These are phyloP conservation scores for Pseudogymnoascus sp. DNA, from an alignment of 2,329 filamentous ascomycete species.

Conservation along the genomic window DNA sequence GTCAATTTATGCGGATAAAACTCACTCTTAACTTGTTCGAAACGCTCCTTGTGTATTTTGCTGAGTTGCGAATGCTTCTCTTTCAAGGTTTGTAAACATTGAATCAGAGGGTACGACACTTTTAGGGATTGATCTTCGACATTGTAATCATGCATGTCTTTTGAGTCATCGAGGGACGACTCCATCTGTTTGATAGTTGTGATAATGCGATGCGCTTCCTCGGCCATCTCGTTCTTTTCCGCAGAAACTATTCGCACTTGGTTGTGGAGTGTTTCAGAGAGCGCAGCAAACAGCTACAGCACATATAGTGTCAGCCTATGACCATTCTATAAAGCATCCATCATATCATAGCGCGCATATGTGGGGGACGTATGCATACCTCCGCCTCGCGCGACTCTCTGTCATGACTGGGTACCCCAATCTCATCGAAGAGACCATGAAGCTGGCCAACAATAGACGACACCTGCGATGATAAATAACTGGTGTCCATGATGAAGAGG, in stretches of 20 bases:
- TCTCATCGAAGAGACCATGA: constrained; percentile 93
- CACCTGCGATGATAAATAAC: constrained; percentile 90
- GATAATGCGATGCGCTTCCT: constrained; percentile 80
- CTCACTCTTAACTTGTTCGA: constrained; percentile 90
- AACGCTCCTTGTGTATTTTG: constrained; percentile 81
- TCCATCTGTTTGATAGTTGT: constrained; percentile 91
- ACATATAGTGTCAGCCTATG: neutral
- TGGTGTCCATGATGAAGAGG: constrained; percentile 64
- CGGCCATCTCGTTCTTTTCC: constrained; percentile 85
- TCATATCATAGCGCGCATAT: constrained; percentile 12
- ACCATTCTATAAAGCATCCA: constrained; percentile 13
- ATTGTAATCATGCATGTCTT: constrained; percentile 54
- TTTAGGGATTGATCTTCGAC: constrained; percentile 59
- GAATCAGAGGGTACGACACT: constrained; percentile 74
- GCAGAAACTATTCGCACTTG: constrained; percentile 76
- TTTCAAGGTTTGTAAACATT: constrained; percentile 71
- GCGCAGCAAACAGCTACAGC: constrained; percentile 72
- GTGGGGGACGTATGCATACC: constrained; percentile 39
- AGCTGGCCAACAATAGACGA: constrained; percentile 88
- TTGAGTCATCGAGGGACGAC: constrained; percentile 70
- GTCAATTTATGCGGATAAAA: constrained; percentile 12
- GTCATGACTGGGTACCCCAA: constrained; percentile 89
- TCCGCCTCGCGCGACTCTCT: constrained; percentile 83
- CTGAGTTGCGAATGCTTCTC: constrained; percentile 77
- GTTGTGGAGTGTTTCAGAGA: constrained; percentile 85